Base-by-base conservation (phyloP, 108 stramenopile genomes). In the Schizochytrium sp. region DNA sequence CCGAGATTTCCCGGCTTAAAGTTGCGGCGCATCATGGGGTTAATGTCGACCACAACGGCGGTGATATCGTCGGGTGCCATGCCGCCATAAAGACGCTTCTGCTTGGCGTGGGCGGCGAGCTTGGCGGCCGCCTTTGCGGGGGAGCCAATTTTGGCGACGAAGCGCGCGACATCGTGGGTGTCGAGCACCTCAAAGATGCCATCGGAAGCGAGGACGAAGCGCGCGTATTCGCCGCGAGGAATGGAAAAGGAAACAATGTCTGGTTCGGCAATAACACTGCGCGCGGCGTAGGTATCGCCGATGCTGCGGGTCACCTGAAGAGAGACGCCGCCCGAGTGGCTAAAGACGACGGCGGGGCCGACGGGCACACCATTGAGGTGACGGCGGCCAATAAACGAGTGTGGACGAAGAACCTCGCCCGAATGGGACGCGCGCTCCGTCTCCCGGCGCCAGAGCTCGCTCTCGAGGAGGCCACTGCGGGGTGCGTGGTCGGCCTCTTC, bases 81-180 rank as follows among this genome's bases (percentile, higher is more conserved):
- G 45, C 76, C 76, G 19, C 76, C 76, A 53, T 83, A 83, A 8
- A 83, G 51, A 34, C 76, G 76, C 76, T 83, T 83, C 76, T 83
- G 76, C 51, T 83, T 83, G 51, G 51, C 76, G 51, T 83, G 76
- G 19, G 76, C 76, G 25, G 76, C 76, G 28, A 83, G 76, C 51
- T 83, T 83, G 12, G 45, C 48, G 6, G 76, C 76, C 18, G 76
- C 76, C 51, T 83, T 83, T 53, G 48, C 45, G 18, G 76, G 76
- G 45, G 45, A 53, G 6, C 43, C 19, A 23, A 83, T 83, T 4
- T 53, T 47, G 51, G 45, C n/a, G n/a, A 83, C 76, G 28, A 83
- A 83, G 45, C 51, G 45, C n/a, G 76, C 76, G n/a, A 83, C 51
- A 12, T 83, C 76, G 1, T 47, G 76, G 51, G 76, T 53, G 51